Conservation (phyloP, 345 rosid genomes). For the Laguncularia racemosa region DNA sequence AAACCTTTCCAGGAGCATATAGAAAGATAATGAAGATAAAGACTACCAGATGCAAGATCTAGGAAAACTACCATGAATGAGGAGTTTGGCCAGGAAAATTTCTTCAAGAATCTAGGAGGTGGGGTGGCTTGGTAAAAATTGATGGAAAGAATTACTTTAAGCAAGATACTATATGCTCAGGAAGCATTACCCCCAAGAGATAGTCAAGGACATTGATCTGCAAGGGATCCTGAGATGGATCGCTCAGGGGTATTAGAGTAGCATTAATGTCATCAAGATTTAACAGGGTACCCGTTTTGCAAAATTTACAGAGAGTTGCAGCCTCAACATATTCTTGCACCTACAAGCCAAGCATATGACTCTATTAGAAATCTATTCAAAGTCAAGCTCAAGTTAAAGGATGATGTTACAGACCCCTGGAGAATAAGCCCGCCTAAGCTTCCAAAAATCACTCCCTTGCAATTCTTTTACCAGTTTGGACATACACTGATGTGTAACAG, state of each 20-base stretch:
- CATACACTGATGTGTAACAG: conserved; percentile 50
- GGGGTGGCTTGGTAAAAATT: too few species aligned
- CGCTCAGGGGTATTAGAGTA: conserved; percentile 46
- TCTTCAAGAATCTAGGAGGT: too few species aligned
- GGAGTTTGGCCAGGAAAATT: too few species aligned
- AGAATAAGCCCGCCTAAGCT: conserved; percentile 80
- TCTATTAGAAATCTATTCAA: not conserved
- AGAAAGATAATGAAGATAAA: too few species aligned
- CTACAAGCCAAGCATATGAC: conserved; percentile 29
- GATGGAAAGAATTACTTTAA: too few species aligned
- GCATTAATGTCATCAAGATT: conserved; percentile 75
- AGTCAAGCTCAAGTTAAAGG: not conserved
- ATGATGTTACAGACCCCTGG: conserved; percentile 60
- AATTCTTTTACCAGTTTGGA: conserved; percentile 69
- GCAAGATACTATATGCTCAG: not conserved
- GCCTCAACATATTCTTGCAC: conserved; percentile 96
- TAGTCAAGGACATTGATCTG: conserved; percentile 91
- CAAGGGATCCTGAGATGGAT: conserved; percentile 67
- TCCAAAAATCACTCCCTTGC: conserved; percentile 90
- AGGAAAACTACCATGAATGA: too few species aligned
- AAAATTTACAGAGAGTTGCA: conserved; percentile 80
- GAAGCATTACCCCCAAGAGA: conserved; percentile 64
- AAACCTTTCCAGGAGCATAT: too few species aligned
- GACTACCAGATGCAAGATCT: too few species aligned
- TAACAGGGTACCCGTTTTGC: conserved; percentile 56